Base-by-base conservation (phyloP, 2,329 filamentous ascomycete genomes). In the Fusarium drepaniforme region DNA sequence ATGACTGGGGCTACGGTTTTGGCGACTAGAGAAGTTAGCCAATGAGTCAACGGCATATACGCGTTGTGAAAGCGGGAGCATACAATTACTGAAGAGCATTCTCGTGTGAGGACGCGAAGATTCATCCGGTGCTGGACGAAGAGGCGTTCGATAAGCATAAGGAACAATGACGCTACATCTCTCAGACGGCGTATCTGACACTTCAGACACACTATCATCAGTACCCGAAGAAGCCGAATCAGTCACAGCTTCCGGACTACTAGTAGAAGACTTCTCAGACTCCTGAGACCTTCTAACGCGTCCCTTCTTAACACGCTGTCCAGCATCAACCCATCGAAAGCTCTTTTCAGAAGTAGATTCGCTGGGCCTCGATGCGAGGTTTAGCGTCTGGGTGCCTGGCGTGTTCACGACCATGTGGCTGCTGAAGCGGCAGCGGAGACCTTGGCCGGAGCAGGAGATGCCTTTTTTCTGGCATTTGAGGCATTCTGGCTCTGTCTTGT, bases 371-470 rank as follows among this genome's bases (percentile, higher is more conserved):
- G 40, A 37, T 5, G 60, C 59, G 30, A 68, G 28, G 12, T 51
- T 35, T 3, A 71, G 40, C 9, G 57, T 53, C 58, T 65, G 42
- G 6, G 30, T 42, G 7, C 38, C 38, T n/a, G 40, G 18, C 15
- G 37, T 28, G 23, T 59, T 37, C 42, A 67, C 37, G 18, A 57
- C 68, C 80, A 81, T 72, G 73, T 82, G 68, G 65, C 79, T 79
- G 57, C 81, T 83, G 46, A 84, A 84, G 16, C 82, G 81, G 56
- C 83, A 84, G 11, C 82, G 78, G 8, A 82, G 69, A 4, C 81
- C 81, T 33, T 83, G 76, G 0, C 84, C 84, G 1, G 84, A 85
- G 71, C 84, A 85, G 9, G 79, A 73, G 21, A 85, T 76, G n/a
- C 81, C 81, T 38, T 81, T 82, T 65, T 85, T 85, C 12, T 78